Evolutionary conservation across 176 grass and related monocot species (phyloP), one percentile per base, ranked within the genome.

Genomic region (Paspalum vaginatum): DNA sequence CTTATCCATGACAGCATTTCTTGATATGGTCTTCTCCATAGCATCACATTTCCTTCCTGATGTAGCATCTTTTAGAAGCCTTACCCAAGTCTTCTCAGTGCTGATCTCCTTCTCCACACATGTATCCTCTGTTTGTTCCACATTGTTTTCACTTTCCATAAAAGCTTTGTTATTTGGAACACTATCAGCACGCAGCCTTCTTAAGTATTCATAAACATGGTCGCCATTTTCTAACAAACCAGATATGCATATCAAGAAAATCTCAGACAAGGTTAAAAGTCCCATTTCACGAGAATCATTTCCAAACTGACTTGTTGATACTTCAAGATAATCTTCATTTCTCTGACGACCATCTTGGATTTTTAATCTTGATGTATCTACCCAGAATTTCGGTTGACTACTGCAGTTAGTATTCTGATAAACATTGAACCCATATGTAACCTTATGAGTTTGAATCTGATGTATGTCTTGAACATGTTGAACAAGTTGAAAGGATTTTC

Each of bases 401-500:
- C 27, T 55, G 57, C 42, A 21, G 73, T 81, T 51, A 53, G 40
- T 58, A 46, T 54, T 42, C 32, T 84, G 70, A 69, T 22, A 48
- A 50, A 82, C n/a, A 74, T 78, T 74, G 62, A 44, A 76, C 16
- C 45, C 46, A 62, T 57, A n/a, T 86, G 73, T 65, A 65, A 20
- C 62, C 54, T 61, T 61, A 84, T 46, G 39, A 43, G 75, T 74
- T 75, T 39, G 72, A 67, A 86, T 53, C 52, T 14, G 65, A 83
- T 80, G 76, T 26, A 64, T 22, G 9, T 83, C 88, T 89, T 87
- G 90, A 78, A 82, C 76, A 45, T 98, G 95, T 81, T 86, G 71
- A 82, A 94, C 90, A 63, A 98, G 83, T 79, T 98, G 95, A 86
- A 98, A 89, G 22, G 92, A 98, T 86, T 98, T 98, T 44, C 92